Evolutionary conservation across 164 flowering plant genomes (phyloP).

Genomic region (Buxus sempervirens): DNA sequence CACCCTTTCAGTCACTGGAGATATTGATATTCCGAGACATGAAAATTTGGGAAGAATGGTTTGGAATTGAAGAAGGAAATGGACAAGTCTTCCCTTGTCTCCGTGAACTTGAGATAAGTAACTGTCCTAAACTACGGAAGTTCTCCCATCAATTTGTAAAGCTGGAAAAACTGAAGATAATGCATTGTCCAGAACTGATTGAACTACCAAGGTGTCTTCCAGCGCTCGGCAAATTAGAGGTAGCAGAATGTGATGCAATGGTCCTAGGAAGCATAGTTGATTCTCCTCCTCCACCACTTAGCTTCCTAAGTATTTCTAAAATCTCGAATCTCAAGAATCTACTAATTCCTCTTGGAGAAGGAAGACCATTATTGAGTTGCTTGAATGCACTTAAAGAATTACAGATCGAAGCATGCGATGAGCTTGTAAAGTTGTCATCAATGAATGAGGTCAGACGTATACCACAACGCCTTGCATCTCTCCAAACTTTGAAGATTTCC

Average conservation of each 20-base stretch:
- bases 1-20: no score
- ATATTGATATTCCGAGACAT: constrained; percentile 3
- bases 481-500: background rate
- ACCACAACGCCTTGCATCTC: background rate
- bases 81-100: constrained; percentile 18
- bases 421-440: no score
- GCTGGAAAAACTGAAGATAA: background rate
- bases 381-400: constrained; percentile 12
- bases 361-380: background rate
- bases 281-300: background rate
- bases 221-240: background rate
- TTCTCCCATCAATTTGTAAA: background rate
- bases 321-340: no score
- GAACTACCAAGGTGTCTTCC: background rate
- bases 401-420: background rate
- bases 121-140: constrained; percentile 15
- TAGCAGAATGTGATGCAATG: background rate
- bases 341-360: background rate
- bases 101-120: constrained; percentile 8
- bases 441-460: background rate
- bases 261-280: no score
- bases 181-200: background rate
- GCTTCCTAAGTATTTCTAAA: background rate
- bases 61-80: background rate
- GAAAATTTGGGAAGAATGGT: constrained; percentile 21